Evolutionary conservation across 371 early-diverging fungal genomes (phyloP).

Genomic region (Haplosporangium sp.): DNA sequence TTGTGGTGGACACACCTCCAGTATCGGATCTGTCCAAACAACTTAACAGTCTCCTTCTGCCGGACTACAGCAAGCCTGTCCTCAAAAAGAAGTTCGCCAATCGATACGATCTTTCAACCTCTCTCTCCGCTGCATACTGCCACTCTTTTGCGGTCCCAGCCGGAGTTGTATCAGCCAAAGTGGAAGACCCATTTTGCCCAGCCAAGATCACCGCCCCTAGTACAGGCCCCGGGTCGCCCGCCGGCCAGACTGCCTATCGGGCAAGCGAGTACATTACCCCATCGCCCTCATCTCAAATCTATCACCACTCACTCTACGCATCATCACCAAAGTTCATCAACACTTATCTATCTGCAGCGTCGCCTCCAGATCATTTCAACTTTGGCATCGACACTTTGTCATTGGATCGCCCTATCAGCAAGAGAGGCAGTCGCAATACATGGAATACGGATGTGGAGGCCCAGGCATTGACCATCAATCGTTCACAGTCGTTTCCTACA

Average conservation of each 20-base stretch:
- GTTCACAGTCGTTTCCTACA: constrained; percentile 25
- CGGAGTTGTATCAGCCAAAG: neutral
- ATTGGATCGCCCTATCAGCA: constrained; percentile 4
- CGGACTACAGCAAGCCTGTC: constrained; percentile 32
- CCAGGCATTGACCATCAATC: constrained; percentile 2
- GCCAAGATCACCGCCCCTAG: no score
- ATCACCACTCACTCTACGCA: constrained; percentile 33
- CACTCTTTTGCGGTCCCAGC: constrained; percentile 8
- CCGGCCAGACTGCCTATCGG: constrained; percentile 29
- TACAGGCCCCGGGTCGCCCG: neutral
- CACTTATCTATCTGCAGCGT: constrained; percentile 27
- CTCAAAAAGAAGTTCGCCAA: constrained; percentile 39
- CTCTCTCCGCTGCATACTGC: constrained; percentile 44
- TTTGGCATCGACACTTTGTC: constrained; percentile 26
- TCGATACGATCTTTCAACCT: constrained; percentile 49
- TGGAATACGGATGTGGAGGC: constrained; percentile 22
- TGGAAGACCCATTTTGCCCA: no score
- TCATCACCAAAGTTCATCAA: constrained; percentile 44
- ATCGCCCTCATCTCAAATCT: constrained; percentile 22
- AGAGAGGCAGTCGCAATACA: constrained; percentile 16
- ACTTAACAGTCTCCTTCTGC: constrained; percentile 20
- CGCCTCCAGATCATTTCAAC: constrained; percentile 42
- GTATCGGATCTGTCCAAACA: constrained; percentile 30
- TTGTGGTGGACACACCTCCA: constrained; percentile 10
- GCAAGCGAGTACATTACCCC: constrained; percentile 45